A percentile compares a stretch with the other conserved stretches of the same genome.
Conservation (phyloP, 1,139 yeast genomes). For the Neolecta irregularis region DNA sequence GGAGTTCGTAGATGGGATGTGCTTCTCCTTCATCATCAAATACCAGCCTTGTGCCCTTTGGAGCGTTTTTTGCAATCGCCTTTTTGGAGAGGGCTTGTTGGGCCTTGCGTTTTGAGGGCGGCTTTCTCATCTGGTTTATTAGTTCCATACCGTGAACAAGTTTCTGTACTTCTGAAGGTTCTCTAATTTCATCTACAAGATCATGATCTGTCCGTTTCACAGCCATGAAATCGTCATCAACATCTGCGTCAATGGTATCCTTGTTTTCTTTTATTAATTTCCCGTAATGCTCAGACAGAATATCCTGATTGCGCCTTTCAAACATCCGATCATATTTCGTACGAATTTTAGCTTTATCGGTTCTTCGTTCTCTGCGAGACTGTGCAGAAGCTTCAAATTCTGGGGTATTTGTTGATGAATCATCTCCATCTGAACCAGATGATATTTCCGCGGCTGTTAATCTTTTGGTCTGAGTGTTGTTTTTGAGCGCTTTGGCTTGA, state of each 20-base stretch:
- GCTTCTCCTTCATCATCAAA: slow-evolving; percentile 91
- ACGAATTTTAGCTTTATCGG: slow-evolving; percentile 34
- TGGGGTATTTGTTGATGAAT: slow-evolving; percentile 48
- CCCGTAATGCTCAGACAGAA: slow-evolving; percentile 73
- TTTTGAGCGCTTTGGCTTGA: slow-evolving; percentile 55
- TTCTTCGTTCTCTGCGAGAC: slow-evolving; percentile 6
- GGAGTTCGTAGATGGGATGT: slow-evolving; percentile 79
- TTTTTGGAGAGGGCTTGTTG: slow-evolving; percentile 83
- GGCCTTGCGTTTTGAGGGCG: slow-evolving; percentile 66
- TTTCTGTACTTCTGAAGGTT: slow-evolving; percentile 25
- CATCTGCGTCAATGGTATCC: slow-evolving; percentile 26
- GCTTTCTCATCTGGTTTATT: slow-evolving; percentile 7
- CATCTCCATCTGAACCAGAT: slow-evolving; percentile 31
- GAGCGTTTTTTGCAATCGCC: slow-evolving; percentile 43
- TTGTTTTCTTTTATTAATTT: slow-evolving; percentile 35
- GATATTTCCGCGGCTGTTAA: slow-evolving; percentile 28
- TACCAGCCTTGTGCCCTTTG: slow-evolving; percentile 54
- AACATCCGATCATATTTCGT: slow-evolving; percentile 94
- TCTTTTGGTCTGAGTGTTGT: slow-evolving; percentile 50
- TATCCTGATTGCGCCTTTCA: slow-evolving; percentile 85
- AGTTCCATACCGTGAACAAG: neutral
- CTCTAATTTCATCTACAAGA: slow-evolving; percentile 25
- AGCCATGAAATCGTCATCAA: slow-evolving; percentile 63
- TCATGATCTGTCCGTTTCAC: slow-evolving; percentile 66
- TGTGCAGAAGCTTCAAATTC: slow-evolving; percentile 20